Conservation (phyloP, 768 basidiomycete species). For the Boletus rubroflammeus region DNA sequence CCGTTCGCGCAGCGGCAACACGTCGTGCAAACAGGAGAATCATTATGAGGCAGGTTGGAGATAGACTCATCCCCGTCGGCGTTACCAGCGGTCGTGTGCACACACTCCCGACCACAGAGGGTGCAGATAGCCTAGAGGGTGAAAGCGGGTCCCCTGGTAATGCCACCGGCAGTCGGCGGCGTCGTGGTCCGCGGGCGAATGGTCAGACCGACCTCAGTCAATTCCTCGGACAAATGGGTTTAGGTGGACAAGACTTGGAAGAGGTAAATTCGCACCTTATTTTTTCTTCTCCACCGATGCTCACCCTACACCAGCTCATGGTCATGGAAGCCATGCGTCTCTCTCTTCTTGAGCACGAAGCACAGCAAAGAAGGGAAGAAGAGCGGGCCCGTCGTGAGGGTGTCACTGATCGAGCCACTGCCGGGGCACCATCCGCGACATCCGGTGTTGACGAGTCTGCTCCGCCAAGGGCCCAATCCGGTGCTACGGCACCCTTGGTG, state of each 20-base stretch:
- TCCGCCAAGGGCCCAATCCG: slow-evolving; percentile 1
- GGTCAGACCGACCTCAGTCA: slow-evolving; percentile 60
- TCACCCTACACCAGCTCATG: slow-evolving; percentile 66
- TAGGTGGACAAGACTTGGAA: slow-evolving; percentile 87
- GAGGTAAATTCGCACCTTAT: slow-evolving; percentile 57
- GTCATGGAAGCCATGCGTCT: slow-evolving; percentile 98
- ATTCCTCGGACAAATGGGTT: slow-evolving; percentile 55
- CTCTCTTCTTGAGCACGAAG: slow-evolving; percentile 91
- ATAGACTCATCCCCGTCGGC: slow-evolving; percentile 94
- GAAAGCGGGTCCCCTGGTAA: slow-evolving; percentile 32
- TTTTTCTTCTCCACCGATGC: slow-evolving; percentile 8
- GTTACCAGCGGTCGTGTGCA: slow-evolving; percentile 87
- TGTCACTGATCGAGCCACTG: slow-evolving; percentile 35
- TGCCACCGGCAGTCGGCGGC: slow-evolving; percentile 48
- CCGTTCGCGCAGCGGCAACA: slow-evolving; percentile 93
- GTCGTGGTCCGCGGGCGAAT: slow-evolving; percentile 52
- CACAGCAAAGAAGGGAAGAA: slow-evolving; percentile 78
- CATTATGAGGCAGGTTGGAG: slow-evolving; percentile 98
- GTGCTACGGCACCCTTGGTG: slow-evolving; percentile 2
- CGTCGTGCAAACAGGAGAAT: slow-evolving; percentile 93
- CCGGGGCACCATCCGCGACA: slow-evolving; percentile 16
- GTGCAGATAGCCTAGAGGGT: slow-evolving; percentile 39
- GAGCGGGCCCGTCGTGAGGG: slow-evolving; percentile 57
- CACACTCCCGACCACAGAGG: slow-evolving; percentile 57
- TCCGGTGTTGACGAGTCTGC: slow-evolving; percentile 4